Percentiles rank a stretch among this genome's conserved stretches.
These are phyloP conservation scores for Torulaspora delbrueckii DNA, from an alignment of 805 yeast genomes.

Conservation along the genomic window DNA sequence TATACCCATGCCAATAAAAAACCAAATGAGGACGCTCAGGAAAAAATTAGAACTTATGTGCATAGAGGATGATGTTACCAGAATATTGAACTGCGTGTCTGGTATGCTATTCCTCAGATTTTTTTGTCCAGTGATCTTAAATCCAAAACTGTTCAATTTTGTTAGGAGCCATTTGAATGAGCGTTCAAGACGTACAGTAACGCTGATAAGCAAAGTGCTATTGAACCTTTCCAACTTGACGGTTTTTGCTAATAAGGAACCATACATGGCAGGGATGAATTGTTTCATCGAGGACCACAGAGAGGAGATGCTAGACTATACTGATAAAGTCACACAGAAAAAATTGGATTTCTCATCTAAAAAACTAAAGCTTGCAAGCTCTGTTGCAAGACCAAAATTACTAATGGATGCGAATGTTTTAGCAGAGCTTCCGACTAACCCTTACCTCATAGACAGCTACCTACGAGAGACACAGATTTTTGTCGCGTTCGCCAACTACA, in stretches of 20 bases:
- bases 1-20: constrained; percentile 62
- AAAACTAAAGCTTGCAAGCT: constrained; percentile 50
- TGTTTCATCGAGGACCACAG: constrained; percentile 54
- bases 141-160: constrained; percentile 79
- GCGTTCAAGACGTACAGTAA: constrained; percentile 67
- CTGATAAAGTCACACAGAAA: constrained; percentile 65
- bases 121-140: constrained; percentile 86
- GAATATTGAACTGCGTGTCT: constrained; percentile 66
- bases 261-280: constrained; percentile 70
- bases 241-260: constrained; percentile 75
- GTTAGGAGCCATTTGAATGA: constrained; percentile 68
- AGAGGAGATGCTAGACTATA: constrained; percentile 58
- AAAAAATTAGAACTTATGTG: constrained; percentile 55
- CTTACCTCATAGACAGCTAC: constrained; percentile 63
- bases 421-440: constrained; percentile 62
- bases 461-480: constrained; percentile 56
- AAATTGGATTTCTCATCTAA: constrained; percentile 62
- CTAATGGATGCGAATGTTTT: constrained; percentile 47
- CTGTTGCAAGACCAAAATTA: constrained; percentile 51
- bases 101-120: constrained; percentile 81
- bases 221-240: constrained; percentile 76
- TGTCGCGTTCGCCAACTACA: constrained; percentile 36
- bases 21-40: constrained; percentile 59
- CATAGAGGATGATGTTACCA: constrained; percentile 42
- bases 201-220: constrained; percentile 72